phyloP scores from a whole-genome alignment of 208 protist species.

The Trypanosomatidae sp. region DNA sequence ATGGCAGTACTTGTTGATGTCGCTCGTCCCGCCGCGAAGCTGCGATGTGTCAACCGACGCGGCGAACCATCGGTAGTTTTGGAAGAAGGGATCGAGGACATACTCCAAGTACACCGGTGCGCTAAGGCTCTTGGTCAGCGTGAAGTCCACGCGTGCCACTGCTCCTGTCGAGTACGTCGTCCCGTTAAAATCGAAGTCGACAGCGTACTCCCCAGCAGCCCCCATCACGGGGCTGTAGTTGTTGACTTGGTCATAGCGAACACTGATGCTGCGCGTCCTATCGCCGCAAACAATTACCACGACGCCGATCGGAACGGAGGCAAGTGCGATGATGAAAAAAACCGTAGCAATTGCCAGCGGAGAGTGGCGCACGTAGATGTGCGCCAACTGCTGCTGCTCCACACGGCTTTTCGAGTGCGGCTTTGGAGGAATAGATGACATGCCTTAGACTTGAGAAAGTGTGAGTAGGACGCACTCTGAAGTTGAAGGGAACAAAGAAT shows the following conservation, averaged over 20 bases:
- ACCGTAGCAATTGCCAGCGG: slow-evolving; percentile 85
- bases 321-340: slow-evolving; percentile 92
- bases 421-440: slow-evolving; percentile 29
- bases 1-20: slow-evolving; percentile 28
- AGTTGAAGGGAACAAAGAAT: background rate
- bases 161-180: slow-evolving; percentile 41
- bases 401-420: slow-evolving; percentile 40
- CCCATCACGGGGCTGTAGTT: slow-evolving; percentile 41
- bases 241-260: slow-evolving; percentile 82
- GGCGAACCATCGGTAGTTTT: slow-evolving; percentile 97
- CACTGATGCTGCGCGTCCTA: slow-evolving; percentile 44
- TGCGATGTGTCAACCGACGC: slow-evolving; percentile 61
- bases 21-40: slow-evolving; percentile 37
- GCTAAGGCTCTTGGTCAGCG: slow-evolving; percentile 64
- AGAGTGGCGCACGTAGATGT: slow-evolving; percentile 96
- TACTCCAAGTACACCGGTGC: slow-evolving; percentile 97
- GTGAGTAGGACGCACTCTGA: background rate
- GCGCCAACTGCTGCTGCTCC: slow-evolving; percentile 94
- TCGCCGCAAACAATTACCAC: slow-evolving; percentile 83
- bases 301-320: slow-evolving; percentile 95
- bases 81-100: slow-evolving; percentile 96
- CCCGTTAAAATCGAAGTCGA: slow-evolving; percentile 51
- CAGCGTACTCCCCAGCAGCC: slow-evolving; percentile 20
- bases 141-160: slow-evolving; percentile 45
- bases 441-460: background rate